These are phyloP conservation scores for Talaromyces sp. DNA, from an alignment of 2,329 filamentous ascomycete genomes.

Conservation along the genomic window DNA sequence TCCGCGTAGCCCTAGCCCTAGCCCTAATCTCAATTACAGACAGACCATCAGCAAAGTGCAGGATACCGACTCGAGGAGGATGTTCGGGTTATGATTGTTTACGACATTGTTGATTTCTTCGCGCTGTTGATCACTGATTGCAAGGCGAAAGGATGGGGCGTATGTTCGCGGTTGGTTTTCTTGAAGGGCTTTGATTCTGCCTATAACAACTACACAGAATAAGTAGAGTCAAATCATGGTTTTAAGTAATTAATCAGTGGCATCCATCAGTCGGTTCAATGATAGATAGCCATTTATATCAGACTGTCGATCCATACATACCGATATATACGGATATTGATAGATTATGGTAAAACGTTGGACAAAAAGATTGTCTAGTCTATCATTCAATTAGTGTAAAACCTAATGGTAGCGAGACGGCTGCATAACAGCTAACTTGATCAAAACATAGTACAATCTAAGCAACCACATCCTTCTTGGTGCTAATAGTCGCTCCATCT, in stretches of 20 bases:
- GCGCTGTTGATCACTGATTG: too few species aligned
- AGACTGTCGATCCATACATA: too few species aligned
- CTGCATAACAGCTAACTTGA: neutral
- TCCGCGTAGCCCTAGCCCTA: neutral
- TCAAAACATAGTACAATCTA: neutral
- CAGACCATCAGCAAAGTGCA: too few species aligned
- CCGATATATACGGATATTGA: neutral
- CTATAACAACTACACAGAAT: neutral
- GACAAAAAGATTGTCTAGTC: neutral
- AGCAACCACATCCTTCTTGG: constrained; percentile 8
- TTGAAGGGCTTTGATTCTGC: neutral
- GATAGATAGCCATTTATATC: too few species aligned
- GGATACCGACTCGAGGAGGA: too few species aligned
- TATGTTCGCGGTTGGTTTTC: neutral
- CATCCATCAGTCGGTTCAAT: too few species aligned
- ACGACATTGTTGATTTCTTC: too few species aligned
- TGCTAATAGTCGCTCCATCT: constrained; percentile 24
- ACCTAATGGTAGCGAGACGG: neutral
- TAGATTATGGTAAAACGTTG: neutral
- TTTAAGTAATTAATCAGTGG: too few species aligned
- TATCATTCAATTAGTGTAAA: neutral
- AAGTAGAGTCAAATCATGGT: too few species aligned
- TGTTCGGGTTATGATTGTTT: too few species aligned
- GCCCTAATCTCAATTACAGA: neutral
- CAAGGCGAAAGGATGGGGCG: too few species aligned